Evolutionary conservation across 1,139 yeast genomes (phyloP).

Genomic region (Zygoascus sp.): DNA sequence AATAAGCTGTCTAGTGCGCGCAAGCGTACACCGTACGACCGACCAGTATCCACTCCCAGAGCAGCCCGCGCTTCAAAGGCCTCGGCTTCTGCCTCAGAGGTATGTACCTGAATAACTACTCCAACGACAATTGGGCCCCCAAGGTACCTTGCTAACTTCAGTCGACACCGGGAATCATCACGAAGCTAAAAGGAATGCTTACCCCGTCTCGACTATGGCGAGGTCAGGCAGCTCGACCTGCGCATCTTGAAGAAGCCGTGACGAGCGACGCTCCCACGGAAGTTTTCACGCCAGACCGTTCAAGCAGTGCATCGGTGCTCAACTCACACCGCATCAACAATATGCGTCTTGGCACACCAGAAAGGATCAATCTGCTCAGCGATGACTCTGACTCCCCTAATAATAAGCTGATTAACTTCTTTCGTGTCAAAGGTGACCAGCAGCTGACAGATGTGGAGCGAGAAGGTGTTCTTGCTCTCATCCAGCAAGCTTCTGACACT

Average conservation of each 20-base stretch:
- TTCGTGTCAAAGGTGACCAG: slow-evolving; percentile 65
- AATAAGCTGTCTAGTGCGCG: slow-evolving; percentile 7
- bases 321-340: background rate
- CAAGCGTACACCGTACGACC: slow-evolving; percentile 22
- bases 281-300: background rate
- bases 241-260: background rate
- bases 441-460: slow-evolving; percentile 75
- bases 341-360: background rate
- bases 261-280: background rate
- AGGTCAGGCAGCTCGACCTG: background rate
- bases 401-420: slow-evolving; percentile 65
- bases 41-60: slow-evolving; percentile 1
- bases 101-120: slow-evolving; percentile 2
- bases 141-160: background rate
- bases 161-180: slow-evolving; percentile 16
- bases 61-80: background rate
- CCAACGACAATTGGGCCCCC: too few relatives aligned
- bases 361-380: slow-evolving; percentile 17
- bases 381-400: slow-evolving; percentile 37
- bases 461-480: slow-evolving; percentile 73
- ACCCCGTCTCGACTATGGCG: slow-evolving; percentile 19
- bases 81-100: background rate
- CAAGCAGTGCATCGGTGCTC: background rate
- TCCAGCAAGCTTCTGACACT: slow-evolving; percentile 38
- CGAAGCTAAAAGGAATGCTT: slow-evolving; percentile 21